Percentiles rank a stretch among this genome's conserved stretches.
Evolutionary conservation across 106 monocot genomes (phyloP).

Genomic region (Dioscorea alata): DNA sequence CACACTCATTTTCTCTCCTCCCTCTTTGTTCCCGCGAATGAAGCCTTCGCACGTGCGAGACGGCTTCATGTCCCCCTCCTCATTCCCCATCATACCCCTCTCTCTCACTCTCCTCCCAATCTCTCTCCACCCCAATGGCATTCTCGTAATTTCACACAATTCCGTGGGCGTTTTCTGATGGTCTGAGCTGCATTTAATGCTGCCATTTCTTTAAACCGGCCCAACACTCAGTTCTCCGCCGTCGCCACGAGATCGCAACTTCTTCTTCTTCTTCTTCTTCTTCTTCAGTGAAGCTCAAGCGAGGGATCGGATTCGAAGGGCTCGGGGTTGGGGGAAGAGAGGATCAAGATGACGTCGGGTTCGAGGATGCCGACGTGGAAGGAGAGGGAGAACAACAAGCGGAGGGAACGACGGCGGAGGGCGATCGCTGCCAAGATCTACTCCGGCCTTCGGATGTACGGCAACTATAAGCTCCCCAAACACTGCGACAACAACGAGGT

Average conservation of each 20-base stretch:
- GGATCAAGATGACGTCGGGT: conserved; percentile 30
- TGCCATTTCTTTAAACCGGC: not conserved
- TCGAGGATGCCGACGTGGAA: conserved; percentile 53
- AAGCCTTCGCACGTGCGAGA: not conserved
- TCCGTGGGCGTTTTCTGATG: not conserved
- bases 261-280: too few species aligned
- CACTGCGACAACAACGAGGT: conserved; percentile 69
- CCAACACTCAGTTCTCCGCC: too few species aligned
- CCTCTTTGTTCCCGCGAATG: not conserved
- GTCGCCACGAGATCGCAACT: too few species aligned
- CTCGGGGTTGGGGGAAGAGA: not conserved
- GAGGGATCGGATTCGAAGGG: not conserved
- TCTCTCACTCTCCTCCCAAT: not conserved
- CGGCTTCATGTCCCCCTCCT: not conserved
- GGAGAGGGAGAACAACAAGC: conserved; percentile 63
- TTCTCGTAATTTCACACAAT: not conserved
- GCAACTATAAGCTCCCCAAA: conserved; percentile 55
- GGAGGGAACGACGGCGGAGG: conserved; percentile 46
- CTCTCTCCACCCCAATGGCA: not conserved
- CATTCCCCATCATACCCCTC: not conserved
- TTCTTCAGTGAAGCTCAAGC: too few species aligned
- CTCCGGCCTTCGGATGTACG: conserved; percentile 45
- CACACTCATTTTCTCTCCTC: not conserved
- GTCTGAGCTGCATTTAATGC: not conserved
- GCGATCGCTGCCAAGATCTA: conserved; percentile 64